These are phyloP conservation scores for Acaromyces ingoldii DNA, from an alignment of 1,284 basidiomycete species.

Conservation along the genomic window DNA sequence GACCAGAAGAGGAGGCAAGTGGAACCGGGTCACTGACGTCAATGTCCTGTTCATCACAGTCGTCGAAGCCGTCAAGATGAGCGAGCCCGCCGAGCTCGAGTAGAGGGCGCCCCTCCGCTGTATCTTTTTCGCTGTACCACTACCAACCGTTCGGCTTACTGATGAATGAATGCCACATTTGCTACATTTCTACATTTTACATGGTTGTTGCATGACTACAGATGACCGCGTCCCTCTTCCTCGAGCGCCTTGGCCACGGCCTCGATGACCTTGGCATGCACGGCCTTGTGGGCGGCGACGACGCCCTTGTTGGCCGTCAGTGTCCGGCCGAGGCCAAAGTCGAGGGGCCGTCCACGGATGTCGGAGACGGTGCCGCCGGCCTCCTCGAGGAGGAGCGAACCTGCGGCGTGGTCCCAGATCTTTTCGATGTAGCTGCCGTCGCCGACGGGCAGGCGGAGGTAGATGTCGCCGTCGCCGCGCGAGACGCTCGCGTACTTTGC, in stretches of 20 bases:
- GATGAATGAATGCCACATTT: neutral
- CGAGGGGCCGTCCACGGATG: constrained; percentile 69
- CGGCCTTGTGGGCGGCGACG: constrained; percentile 66
- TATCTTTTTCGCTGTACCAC: neutral
- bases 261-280: constrained; percentile 66
- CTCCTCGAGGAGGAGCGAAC: constrained; percentile 77
- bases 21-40: neutral
- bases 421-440: constrained; percentile 77
- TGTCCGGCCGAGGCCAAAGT: constrained; percentile 83
- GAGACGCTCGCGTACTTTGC: constrained; percentile 89
- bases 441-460: constrained; percentile 80
- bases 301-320: constrained; percentile 82
- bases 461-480: constrained; percentile 80
- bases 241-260: constrained; percentile 68
- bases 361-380: constrained; percentile 82
- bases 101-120: constrained; percentile 2
- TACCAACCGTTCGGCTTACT: too few species aligned
- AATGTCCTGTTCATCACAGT: constrained; percentile 9
- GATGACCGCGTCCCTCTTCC: constrained; percentile 53
- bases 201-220: constrained; percentile 7
- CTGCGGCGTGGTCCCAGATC: constrained; percentile 95
- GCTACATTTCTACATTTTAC: neutral
- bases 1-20: neutral
- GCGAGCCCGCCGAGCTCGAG: constrained; percentile 40
- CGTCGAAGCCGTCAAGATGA: constrained; percentile 46